Evolutionary conservation across 2,329 filamentous ascomycete species (phyloP), one percentile per base, ranked within the genome.

Genomic region (Cryphonectria radicalis): DNA sequence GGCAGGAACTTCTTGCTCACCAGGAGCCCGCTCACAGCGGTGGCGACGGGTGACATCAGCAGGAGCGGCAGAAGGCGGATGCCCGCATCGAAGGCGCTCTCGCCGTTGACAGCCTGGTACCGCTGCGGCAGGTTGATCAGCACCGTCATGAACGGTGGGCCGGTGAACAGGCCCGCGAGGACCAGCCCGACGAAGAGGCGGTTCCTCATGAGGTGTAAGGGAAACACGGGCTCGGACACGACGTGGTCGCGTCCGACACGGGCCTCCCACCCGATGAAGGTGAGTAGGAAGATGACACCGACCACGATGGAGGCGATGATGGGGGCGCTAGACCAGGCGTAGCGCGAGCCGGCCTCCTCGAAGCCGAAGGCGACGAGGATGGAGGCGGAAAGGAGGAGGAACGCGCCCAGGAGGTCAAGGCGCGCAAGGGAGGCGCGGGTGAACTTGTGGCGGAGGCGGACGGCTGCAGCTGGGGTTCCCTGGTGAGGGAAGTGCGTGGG

Each of bases 311-410:
- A 78, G 13, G 76, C 73, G 5, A 84, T 78, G 5, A 86, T 80
- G 6, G 80, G 72, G 0, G 78, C 77, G 60, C 80, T 83, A 10
- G 73, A 76, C 85, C 84, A 87, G 4, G 81, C 74, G 66, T 83
- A 84, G 7, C 77, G 77, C 25, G 79, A 75, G 6, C 84, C 84
- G 7, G 77, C 84, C 73, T 85, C 79, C 63, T 87, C 81, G 19
- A 87, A 77, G 1, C 81, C 83, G 55, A 84, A 82, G 22, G 85
- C 80, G n/a, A 86, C 74, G 4, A 86, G 77, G 4, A 84, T 79
- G 0, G 83, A 84, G 4, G 80, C 80, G 0, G 79, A 79, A 8
- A 86, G 77, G 0, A 81, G 75, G 3, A 84, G 70, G 32, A 79
- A 67, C 22, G 74, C 77, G 17, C 81, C 81, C 4, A 79, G 6